Evolutionary conservation across 2,329 filamentous ascomycete species (phyloP).

Genomic region (Drechslerella coelobrocha): DNA sequence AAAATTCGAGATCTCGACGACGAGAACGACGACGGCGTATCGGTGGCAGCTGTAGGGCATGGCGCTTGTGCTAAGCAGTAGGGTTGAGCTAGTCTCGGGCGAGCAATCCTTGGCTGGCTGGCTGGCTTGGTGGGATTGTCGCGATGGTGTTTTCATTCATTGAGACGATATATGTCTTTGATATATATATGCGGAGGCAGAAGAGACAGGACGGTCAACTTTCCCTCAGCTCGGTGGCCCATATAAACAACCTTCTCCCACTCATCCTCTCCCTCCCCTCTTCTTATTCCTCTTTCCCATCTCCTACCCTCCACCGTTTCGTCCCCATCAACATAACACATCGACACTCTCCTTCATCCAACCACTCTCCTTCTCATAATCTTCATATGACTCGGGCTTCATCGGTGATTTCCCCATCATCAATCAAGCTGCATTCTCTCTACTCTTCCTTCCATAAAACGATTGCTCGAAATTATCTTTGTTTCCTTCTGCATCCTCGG

Average conservation of each 20-base stretch:
- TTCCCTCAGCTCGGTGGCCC: background rate
- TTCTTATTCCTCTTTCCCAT: background rate
- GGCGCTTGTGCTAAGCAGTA: too few species aligned
- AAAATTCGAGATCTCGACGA: background rate
- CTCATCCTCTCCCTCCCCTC: constrained; percentile 8
- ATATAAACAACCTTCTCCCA: background rate
- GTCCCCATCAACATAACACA: background rate
- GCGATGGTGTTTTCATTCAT: too few species aligned
- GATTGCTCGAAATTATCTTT: background rate
- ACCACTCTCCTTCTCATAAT: background rate
- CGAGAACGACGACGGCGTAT: background rate
- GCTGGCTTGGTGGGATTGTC: too few species aligned
- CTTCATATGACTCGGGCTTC: background rate
- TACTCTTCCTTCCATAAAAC: background rate
- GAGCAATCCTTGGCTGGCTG: too few species aligned
- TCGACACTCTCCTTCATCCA: background rate
- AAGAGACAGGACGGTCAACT: background rate
- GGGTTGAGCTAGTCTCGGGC: too few species aligned
- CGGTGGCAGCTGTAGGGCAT: too few species aligned
- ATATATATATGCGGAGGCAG: too few species aligned
- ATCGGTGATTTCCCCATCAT: background rate
- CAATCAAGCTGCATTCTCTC: background rate
- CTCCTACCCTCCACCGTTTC: background rate
- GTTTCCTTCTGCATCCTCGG: background rate
- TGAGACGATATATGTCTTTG: too few species aligned